These are phyloP conservation scores for Syncephalastrum racemosum DNA, from an alignment of 371 early-diverging fungal genomes.

Conservation along the genomic window DNA sequence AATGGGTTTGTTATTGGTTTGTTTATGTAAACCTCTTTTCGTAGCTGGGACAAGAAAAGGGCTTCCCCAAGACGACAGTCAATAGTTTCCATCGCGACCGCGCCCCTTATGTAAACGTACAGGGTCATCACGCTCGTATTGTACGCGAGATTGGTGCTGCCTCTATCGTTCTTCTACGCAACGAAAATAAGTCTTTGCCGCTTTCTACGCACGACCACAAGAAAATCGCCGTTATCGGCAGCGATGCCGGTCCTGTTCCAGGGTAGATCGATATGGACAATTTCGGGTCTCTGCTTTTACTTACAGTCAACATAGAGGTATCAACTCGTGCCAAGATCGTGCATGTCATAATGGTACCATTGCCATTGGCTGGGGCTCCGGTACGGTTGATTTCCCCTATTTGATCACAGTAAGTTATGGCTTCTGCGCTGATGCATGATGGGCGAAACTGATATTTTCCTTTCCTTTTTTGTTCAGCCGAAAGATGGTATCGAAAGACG, in stretches of 20 bases:
- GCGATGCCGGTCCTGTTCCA: constrained; percentile 35
- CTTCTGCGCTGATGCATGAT: too few species aligned
- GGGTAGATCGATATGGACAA: constrained; percentile 12
- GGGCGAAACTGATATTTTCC: background rate
- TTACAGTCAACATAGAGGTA: constrained; percentile 11
- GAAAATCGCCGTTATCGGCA: constrained; percentile 50
- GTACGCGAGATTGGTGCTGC: constrained; percentile 54
- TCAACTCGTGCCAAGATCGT: constrained; percentile 24
- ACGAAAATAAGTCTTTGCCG: constrained; percentile 41
- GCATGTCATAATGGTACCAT: constrained; percentile 45
- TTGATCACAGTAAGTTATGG: constrained; percentile 38
- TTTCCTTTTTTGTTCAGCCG: constrained; percentile 14
- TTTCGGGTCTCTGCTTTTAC: constrained; percentile 4
- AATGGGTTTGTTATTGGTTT: too few species aligned
- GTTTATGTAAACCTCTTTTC: background rate
- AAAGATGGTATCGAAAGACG: constrained; percentile 38
- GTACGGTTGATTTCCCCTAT: constrained; percentile 58
- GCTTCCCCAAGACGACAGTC: constrained; percentile 35
- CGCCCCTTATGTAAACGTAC: constrained; percentile 37
- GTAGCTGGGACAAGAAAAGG: constrained; percentile 28
- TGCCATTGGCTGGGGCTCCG: constrained; percentile 67
- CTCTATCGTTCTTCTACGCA: constrained; percentile 49
- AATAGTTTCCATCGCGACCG: constrained; percentile 15
- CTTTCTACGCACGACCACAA: constrained; percentile 19
- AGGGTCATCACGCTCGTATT: constrained; percentile 33